Conservation (phyloP, 2,329 filamentous ascomycete species). For the Phialemonium atrogriseum region DNA sequence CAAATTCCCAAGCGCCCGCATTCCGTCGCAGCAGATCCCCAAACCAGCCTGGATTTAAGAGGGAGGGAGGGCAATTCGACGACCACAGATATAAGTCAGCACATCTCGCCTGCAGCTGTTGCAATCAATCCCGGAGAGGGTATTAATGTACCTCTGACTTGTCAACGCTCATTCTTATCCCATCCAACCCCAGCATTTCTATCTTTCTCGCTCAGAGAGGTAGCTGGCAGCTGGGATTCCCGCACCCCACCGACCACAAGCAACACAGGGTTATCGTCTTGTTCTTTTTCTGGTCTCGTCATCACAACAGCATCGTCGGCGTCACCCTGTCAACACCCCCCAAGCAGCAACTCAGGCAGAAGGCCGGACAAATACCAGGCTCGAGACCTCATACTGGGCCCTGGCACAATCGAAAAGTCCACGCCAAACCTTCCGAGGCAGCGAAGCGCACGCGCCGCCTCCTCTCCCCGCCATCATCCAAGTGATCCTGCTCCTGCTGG, state of each 20-base stretch:
- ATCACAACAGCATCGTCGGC: too few species aligned
- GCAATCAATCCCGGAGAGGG: conserved; percentile 4
- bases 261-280: too few species aligned
- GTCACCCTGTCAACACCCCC: too few species aligned
- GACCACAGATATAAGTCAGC: background rate
- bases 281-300: too few species aligned
- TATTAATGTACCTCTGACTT: conserved; percentile 19
- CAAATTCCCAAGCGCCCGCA: conserved; percentile 30
- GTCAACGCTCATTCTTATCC: conserved; percentile 10
- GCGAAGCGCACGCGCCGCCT: conserved; percentile 4
- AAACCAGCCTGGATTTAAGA: too few species aligned
- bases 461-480: conserved; percentile 3
- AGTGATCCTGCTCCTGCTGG: conserved; percentile 17
- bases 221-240: background rate
- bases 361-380: too few species aligned
- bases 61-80: too few species aligned
- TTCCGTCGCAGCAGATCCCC: too few species aligned
- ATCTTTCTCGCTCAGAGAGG: too few species aligned
- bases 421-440: background rate
- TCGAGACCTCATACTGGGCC: conserved; percentile 1
- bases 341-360: too few species aligned
- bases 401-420: too few species aligned
- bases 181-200: background rate
- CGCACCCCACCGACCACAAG: background rate
- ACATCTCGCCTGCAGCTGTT: conserved; percentile 1